phyloP scores from a whole-genome alignment of 164 flowering plant species.

The Vitis labrusca region DNA sequence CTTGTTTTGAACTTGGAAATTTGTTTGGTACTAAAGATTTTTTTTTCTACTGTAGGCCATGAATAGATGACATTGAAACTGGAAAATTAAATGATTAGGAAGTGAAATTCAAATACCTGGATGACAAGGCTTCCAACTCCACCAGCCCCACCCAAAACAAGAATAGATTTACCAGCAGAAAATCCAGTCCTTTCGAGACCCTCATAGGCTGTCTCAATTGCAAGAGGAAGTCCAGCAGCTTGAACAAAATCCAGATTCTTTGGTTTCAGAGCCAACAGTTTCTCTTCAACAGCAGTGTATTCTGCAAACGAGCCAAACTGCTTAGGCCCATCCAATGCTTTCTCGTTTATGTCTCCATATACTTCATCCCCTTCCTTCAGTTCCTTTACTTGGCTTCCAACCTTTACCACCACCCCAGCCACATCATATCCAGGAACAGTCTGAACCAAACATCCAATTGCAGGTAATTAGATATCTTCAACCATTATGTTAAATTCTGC shows the following conservation, averaged over 20 bases:
- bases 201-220: constrained; percentile 88
- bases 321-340: constrained; percentile 85
- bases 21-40: no score
- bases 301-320: constrained; percentile 89
- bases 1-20: no score
- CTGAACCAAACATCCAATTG: constrained; percentile 32
- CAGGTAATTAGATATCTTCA: background rate
- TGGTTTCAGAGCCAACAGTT: constrained; percentile 79
- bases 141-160: constrained; percentile 93
- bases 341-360: constrained; percentile 89
- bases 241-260: constrained; percentile 72
- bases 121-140: constrained; percentile 95
- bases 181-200: constrained; percentile 86
- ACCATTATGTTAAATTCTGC: no score
- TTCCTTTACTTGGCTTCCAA: constrained; percentile 77
- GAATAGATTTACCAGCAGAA: constrained; percentile 85
- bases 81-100: background rate
- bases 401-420: constrained; percentile 90
- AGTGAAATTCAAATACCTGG: constrained; percentile 50
- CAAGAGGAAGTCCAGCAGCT: constrained; percentile 92
- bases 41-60: no score
- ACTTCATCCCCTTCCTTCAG: constrained; percentile 94
- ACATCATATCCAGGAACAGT: constrained; percentile 97
- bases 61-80: no score
- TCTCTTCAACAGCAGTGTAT: constrained; percentile 96